phyloP scores from a whole-genome alignment of 75 land plant genomes.

The Pinus taeda region DNA sequence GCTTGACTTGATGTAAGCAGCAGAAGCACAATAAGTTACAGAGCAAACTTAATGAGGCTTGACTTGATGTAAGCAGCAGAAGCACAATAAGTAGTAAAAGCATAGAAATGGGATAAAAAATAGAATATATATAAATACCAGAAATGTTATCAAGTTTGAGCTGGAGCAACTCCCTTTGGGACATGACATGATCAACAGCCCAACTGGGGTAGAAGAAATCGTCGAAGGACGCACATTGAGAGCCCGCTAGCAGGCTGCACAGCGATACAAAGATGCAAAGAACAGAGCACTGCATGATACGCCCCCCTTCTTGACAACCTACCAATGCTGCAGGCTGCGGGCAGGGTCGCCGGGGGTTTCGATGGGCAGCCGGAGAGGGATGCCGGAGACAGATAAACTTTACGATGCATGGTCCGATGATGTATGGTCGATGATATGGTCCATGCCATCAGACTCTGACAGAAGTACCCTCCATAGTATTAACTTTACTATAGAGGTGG shows the following conservation, averaged over 20 bases:
- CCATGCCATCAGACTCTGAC: too few species aligned
- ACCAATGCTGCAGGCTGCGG: too few species aligned
- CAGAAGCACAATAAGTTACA: not conserved
- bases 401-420: too few species aligned
- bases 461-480: too few species aligned
- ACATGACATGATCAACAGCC: not conserved
- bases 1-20: not conserved
- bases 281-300: not conserved
- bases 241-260: not conserved
- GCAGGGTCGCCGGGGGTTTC: too few species aligned
- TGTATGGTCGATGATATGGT: too few species aligned
- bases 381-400: too few species aligned
- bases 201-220: not conserved
- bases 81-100: not conserved
- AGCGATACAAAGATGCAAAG: not conserved
- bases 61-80: not conserved
- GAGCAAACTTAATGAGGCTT: not conserved
- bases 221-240: not conserved
- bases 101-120: not conserved
- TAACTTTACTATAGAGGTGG: too few species aligned
- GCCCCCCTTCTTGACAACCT: too few species aligned
- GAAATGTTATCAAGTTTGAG: not conserved
- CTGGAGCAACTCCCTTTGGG: not conserved
- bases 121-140: not conserved
- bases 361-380: too few species aligned